Base-by-base conservation (phyloP, 768 basidiomycete species). In the Suillus clintonianus region DNA sequence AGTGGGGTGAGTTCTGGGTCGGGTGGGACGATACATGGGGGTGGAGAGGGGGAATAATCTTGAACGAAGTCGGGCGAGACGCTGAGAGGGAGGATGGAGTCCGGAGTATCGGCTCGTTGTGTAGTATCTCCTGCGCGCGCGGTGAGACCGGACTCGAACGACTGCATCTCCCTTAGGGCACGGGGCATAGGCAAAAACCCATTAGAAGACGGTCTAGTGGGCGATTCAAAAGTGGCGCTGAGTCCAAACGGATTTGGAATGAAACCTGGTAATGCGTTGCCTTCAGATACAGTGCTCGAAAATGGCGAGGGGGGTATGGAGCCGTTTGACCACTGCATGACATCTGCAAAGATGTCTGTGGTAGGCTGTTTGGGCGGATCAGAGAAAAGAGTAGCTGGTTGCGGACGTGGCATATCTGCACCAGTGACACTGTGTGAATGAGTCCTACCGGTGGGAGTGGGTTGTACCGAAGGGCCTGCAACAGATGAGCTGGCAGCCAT, bases 341-440 rank as follows among this genome's bases (percentile, higher is more conserved):
- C 77, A 53, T 88, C 85, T 34, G 80, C 82, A 71, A 92, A 92
- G 19, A 86, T 78, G 71, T 92, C 91, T 30, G 77, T 69, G 3
- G 65, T 60, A n/a, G 72, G 67, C 0, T 71, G 62, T 56, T 75
- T 77, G 15, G 70, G 68, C 30, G 69, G 69, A n/a, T 72, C 72
- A 11, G 50, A 62, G 30, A 75, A 66, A 37, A 74, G 68, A n/a
- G 65, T 65, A 4, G 72, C 62, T 14, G 73, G 47, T 1, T 76
- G 68, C 3, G 73, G 76, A 13, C 84, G 83, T 24, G 85, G 83
- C 51, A 86, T 78, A 63, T 93, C 90, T 14, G 84, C 86, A 2
- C 85, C 86, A 1, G 90, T 92, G 19, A 93, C 90, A 73, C 90
- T 92, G 66, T 91, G 88, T 4, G 91, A 91, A 69, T 93, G 91